Base-by-base conservation (phyloP, 805 yeast species). In the Ogataea glucozyma region DNA sequence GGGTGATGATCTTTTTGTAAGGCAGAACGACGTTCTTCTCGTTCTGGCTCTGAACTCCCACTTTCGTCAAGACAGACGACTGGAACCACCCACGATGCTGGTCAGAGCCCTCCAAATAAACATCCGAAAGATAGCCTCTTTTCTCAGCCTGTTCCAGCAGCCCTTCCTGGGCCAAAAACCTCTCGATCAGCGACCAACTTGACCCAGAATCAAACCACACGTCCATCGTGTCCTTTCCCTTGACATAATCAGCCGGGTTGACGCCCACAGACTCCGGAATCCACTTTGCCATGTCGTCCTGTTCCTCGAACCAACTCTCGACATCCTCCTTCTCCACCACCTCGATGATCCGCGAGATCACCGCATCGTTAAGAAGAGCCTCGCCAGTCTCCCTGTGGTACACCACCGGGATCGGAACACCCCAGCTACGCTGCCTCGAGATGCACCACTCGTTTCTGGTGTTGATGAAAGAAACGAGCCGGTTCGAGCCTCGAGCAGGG, bases 51-150 rank as follows among this genome's bases (percentile, higher is more conserved):
- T 26, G 31, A 13, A 48, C 3, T 3, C 85, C 85, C 17, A 88
- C 75, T 56, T 81, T 85, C 18, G 95, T 89, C 44, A 93, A 68
- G 20, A 93, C 66, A 1, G 97, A 88, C 23, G 96, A 87, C 67
- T 93, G 99, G 62, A 93, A 93, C 99, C 99, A 93, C 1, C 99
- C 99, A 47, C 99, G 77, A 60, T 93, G 99, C 64, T 93, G 99
- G 60, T 93, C 99, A n/a, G 90, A 79, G 2, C 99, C 99, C 69
- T 93, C 99, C 11, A 91, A 64, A 58, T 88, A 91, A n/a, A 88
- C 75, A 63, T 90, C 95, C 0, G 95, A 83, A 4, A 81, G 53
- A n/a, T 65, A 67, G 0, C 66, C 68, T 22, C 80, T 68, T 1
- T 57, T 38, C 6, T 51, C 45, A 4, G 67, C 65, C 37, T 58